Evolutionary conservation across 2,329 filamentous ascomycete genomes (phyloP), one percentile per base, ranked within the genome.

Genomic region (Stachybotrys chartarum): DNA sequence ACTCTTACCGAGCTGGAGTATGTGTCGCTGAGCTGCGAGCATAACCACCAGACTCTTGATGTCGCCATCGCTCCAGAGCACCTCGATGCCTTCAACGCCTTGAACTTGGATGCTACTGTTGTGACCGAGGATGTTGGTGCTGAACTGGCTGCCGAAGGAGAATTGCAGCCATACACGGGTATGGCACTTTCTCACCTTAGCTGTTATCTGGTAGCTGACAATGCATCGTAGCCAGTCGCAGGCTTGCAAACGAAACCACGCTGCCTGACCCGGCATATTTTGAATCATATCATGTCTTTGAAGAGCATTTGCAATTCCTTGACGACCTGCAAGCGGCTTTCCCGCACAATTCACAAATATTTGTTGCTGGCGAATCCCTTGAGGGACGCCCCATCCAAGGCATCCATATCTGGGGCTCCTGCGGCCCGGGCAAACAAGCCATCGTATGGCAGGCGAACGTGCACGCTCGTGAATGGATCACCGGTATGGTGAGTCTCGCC

Each of bases 381-480:
- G 66, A 79, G 53, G 77, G 77, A 3, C 72, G 76, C 45, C 58
- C 69, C 55, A 90, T 93, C 54, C 79, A 81, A 14, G 88, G 84
- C 5, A 68, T 83, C 52, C 79, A 82, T 58, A 69, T 83, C 56
- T 82, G 71, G 64, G 80, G 79, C 14, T 69, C 62, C 57, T 63
- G 62, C 2, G 72, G 73, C 8, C 70, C 69, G 50, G 75, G 75
- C 35, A 65, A 59, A 30, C 78, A 77, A 59, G 80, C 78, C 39
- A 64, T 81, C 53, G 71, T 83, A 50, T 75, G 78, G 60, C 80
- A 83, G 65, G 76, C 76, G 32, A 83, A 77, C 42, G 77, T 81
- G 17, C 81, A 85, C 63, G 78, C 79, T 16, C 73, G 81, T 53
- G 80, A 84, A 66, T 83, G 80, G 81, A 80, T 84, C 56, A 74